Conservation (phyloP, 148 eudicot genomes). For the Camellia sinensis region DNA sequence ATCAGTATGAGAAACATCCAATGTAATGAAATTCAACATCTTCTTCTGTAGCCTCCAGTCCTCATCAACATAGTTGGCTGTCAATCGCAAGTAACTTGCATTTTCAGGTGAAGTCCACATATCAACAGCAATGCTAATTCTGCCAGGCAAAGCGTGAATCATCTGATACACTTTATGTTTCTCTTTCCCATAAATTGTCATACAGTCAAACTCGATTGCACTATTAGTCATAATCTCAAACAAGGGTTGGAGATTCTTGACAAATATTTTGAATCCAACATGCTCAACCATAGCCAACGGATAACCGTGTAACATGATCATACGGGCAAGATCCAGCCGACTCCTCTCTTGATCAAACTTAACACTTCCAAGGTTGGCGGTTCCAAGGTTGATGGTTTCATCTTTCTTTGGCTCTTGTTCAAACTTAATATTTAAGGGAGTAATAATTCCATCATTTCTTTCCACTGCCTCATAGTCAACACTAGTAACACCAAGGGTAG, state of each 20-base stretch:
- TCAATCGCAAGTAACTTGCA: conserved; percentile 64
- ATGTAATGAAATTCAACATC: conserved; percentile 65
- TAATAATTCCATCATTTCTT: conserved; percentile 58
- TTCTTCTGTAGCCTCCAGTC: conserved; percentile 83
- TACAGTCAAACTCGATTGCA: conserved; percentile 65
- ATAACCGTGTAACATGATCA: conserved; percentile 92
- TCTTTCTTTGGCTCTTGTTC: conserved; percentile 70
- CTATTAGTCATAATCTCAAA: conserved; percentile 61
- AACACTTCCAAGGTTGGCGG: conserved; percentile 48
- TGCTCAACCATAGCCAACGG: conserved; percentile 88
- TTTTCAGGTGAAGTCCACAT: conserved; percentile 76
- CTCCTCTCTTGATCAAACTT: conserved; percentile 88
- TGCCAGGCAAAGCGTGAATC: conserved; percentile 56
- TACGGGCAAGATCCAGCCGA: conserved; percentile 75
- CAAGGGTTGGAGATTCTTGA: conserved; percentile 82
- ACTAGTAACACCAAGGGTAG: conserved; percentile 41
- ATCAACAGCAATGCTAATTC: conserved; percentile 74
- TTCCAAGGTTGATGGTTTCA: conserved; percentile 46
- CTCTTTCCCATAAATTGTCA: conserved; percentile 65
- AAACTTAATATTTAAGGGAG: conserved; percentile 50
- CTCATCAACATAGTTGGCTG: conserved; percentile 72
- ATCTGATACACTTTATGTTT: conserved; percentile 62
- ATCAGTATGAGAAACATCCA: conserved; percentile 72
- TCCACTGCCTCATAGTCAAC: conserved; percentile 50
- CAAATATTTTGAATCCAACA: conserved; percentile 78